Base-by-base conservation (phyloP, 805 yeast genomes). In the Metschnikowia kunwiensis region DNA sequence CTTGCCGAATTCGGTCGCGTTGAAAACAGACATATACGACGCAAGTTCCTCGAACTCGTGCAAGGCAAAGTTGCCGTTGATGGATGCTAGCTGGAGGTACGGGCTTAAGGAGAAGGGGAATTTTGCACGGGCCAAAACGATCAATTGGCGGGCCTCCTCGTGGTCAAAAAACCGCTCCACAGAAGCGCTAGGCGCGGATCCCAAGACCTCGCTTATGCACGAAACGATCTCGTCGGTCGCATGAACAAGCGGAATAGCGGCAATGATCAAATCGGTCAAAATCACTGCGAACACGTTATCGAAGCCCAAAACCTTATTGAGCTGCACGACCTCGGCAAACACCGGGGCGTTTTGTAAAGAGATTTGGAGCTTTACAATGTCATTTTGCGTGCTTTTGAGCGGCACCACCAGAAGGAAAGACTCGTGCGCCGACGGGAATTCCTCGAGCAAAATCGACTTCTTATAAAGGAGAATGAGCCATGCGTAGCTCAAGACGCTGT, bases 81-180 rank as follows among this genome's bases (percentile, higher is more conserved):
- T 72, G 7, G 81, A 65, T 10, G 81, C 66, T 9, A 86, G 48
- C 36, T 77, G 70, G 25, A 87, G 58, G 40, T 80, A 78, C 1
- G 91, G 80, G 2, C 71, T 56, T 12, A 86, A 56, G 2, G 78
- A 60, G 23, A 71, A 66, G 0, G 97, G 97, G 43, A 86, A 74
- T 51, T 89, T 87, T 0, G 93, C 82, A 43, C 81, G 70, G 1
- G 86, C 61, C 18, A 86, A 54, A 11, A 75, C 63, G 20, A 80
- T 51, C 4, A 71, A 54, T 32, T 69, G 67, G 15, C 62, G 61
- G 0, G 74, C 65, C 1, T 66, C 58, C n/a, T 67, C 66, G 35
- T 68, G 61, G 2, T 59, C 55, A 45, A 77, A 78, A 45, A 78
- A 75, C 11, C 51, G 54, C 40, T 63, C 68, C 9, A 70, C 58